Conservation (phyloP, 495 filamentous ascomycete genomes). For the Aspergillus indologenus region DNA sequence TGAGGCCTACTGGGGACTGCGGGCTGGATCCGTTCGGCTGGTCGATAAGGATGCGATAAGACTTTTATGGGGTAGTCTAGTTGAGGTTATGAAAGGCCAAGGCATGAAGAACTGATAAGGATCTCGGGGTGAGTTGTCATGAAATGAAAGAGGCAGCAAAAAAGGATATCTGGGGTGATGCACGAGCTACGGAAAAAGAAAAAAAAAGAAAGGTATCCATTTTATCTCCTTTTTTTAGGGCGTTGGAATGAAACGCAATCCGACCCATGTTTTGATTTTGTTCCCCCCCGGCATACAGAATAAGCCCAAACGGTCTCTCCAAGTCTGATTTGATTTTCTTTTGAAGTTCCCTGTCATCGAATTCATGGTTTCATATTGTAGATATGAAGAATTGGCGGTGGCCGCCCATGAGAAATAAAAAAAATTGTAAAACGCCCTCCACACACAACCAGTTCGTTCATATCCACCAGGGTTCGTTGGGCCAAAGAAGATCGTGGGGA, state of each 20-base stretch:
- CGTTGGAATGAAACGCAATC: neutral
- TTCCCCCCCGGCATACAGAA: slow-evolving; percentile 3
- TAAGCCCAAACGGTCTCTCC: slow-evolving; percentile 4
- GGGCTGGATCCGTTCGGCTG: too few relatives aligned
- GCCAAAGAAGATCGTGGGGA: neutral
- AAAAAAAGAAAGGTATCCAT: neutral
- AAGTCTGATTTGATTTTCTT: slow-evolving; percentile 7
- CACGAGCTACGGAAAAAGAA: too few relatives aligned
- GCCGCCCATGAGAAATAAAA: slow-evolving; percentile 1
- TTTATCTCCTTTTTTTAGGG: neutral
- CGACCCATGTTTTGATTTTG: slow-evolving; percentile 1
- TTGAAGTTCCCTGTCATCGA: slow-evolving; percentile 9
- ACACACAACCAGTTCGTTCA: slow-evolving; percentile 3
- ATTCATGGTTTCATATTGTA: slow-evolving; percentile 1
- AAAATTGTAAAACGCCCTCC: slow-evolving; percentile 6
- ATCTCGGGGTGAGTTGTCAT: too few relatives aligned
- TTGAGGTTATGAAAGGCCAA: too few relatives aligned
- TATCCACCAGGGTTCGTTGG: slow-evolving; percentile 2
- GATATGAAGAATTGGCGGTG: slow-evolving; percentile 8
- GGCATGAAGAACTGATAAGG: too few relatives aligned
- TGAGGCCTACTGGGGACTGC: too few relatives aligned
- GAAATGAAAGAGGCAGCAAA: too few relatives aligned
- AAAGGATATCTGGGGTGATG: too few relatives aligned
- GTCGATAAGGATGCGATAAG: too few relatives aligned
- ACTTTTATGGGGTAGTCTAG: too few relatives aligned